Evolutionary conservation across 2,329 filamentous ascomycete species (phyloP).

Genomic region (Pseudopyrenochaeta lycopersici): DNA sequence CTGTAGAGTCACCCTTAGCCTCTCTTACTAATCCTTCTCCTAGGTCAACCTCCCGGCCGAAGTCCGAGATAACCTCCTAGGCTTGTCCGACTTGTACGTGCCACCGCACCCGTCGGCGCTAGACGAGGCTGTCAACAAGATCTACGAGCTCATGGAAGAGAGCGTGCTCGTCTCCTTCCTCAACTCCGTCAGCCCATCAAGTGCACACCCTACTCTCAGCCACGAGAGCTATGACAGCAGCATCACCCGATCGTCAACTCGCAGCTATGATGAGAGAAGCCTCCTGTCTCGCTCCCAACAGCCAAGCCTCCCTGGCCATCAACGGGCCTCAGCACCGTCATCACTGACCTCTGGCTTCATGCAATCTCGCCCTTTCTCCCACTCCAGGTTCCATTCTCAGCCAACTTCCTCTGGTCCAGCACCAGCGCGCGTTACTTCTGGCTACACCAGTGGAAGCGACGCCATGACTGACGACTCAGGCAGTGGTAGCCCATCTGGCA

Average conservation of each 20-base stretch:
- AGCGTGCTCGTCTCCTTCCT: constrained; percentile 93
- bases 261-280: constrained; percentile 53
- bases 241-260: constrained; percentile 49
- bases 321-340: constrained; percentile 51
- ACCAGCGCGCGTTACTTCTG: constrained; percentile 37
- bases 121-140: constrained; percentile 83
- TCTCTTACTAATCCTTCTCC: constrained; percentile 25
- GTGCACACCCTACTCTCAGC: constrained; percentile 53
- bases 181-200: constrained; percentile 67
- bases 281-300: constrained; percentile 39
- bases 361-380: constrained; percentile 46
- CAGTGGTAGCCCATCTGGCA: constrained; percentile 59
- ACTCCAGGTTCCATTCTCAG: constrained; percentile 49
- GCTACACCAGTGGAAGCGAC: constrained; percentile 54
- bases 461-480: constrained; percentile 71
- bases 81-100: constrained; percentile 64
- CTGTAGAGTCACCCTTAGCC: background rate
- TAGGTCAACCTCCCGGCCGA: constrained; percentile 79
- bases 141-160: constrained; percentile 97
- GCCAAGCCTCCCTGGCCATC: constrained; percentile 42
- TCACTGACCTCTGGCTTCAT: constrained; percentile 49
- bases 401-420: constrained; percentile 44
- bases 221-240: constrained; percentile 54
- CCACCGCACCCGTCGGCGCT: constrained; percentile 80
- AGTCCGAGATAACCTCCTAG: constrained; percentile 82